Conservation (phyloP, 2,329 filamentous ascomycete species). For the Scedosporium boydii region DNA sequence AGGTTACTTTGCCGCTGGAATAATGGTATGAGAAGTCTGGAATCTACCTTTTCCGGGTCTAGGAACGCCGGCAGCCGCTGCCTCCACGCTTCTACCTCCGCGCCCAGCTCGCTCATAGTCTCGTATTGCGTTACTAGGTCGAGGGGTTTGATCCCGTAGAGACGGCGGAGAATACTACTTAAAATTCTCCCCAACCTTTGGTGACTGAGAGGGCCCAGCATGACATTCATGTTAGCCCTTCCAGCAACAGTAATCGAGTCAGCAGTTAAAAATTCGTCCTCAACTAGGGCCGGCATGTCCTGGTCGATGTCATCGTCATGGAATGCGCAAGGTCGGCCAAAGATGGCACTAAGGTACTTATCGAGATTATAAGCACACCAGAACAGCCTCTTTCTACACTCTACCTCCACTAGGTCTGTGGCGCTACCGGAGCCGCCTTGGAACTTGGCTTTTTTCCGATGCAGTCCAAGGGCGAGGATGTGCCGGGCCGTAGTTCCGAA, state of each 20-base stretch:
- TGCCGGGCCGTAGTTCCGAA: slow-evolving; percentile 33
- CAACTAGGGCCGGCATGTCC: slow-evolving; percentile 42
- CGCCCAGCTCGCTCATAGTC: slow-evolving; percentile 18
- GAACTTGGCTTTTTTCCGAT: slow-evolving; percentile 17
- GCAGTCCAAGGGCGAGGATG: slow-evolving; percentile 28
- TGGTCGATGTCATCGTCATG: slow-evolving; percentile 59
- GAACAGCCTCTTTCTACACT: slow-evolving; percentile 38
- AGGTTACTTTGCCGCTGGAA: slow-evolving; percentile 31
- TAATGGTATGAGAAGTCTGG: slow-evolving; percentile 24
- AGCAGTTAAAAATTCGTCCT: slow-evolving; percentile 27
- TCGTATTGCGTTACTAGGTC: slow-evolving; percentile 16
- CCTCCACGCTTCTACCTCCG: slow-evolving; percentile 24
- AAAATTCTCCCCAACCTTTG: slow-evolving; percentile 24
- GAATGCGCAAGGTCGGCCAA: slow-evolving; percentile 51
- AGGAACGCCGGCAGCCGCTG: slow-evolving; percentile 24
- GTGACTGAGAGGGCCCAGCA: slow-evolving; percentile 20
- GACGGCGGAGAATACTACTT: slow-evolving; percentile 21
- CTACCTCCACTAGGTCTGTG: slow-evolving; percentile 23
- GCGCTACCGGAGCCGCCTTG: slow-evolving; percentile 8
- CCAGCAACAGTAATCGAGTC: not conserved
- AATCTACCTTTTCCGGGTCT: slow-evolving; percentile 25
- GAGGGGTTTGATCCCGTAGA: slow-evolving; percentile 25
- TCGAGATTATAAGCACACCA: slow-evolving; percentile 58
- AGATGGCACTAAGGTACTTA: slow-evolving; percentile 52
- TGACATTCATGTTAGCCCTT: slow-evolving; percentile 10